These are phyloP conservation scores for Thermothielavioides terrestris DNA, from an alignment of 495 filamentous ascomycete species.

Conservation along the genomic window DNA sequence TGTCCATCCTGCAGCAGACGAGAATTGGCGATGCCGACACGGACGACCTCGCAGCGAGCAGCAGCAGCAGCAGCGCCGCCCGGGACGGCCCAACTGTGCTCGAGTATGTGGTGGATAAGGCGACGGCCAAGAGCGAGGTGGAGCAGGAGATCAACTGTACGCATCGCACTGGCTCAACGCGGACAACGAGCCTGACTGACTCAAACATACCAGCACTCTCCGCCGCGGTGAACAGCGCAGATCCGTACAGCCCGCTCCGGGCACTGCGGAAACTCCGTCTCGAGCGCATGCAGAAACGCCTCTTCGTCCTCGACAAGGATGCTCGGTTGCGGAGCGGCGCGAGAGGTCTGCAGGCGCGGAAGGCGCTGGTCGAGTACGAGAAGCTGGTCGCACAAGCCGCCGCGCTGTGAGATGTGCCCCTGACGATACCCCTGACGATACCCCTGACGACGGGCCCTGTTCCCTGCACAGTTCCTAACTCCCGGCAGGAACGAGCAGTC, in stretches of 20 bases:
- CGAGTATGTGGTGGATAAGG: slow-evolving; percentile 58
- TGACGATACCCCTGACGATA: neutral
- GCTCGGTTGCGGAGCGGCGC: slow-evolving; percentile 64
- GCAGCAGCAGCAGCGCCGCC: neutral
- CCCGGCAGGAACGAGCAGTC: slow-evolving; percentile 43
- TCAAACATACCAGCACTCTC: slow-evolving; percentile 26
- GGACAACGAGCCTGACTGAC: slow-evolving; percentile 18
- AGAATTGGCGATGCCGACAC: slow-evolving; percentile 26
- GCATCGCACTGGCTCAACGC: slow-evolving; percentile 40
- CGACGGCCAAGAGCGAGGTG: slow-evolving; percentile 50
- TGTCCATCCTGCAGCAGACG: slow-evolving; percentile 69
- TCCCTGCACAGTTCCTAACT: neutral
- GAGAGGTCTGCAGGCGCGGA: slow-evolving; percentile 61
- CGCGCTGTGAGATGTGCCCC: slow-evolving; percentile 36
- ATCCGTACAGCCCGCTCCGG: slow-evolving; percentile 48
- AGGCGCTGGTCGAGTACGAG: slow-evolving; percentile 57
- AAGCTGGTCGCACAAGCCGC: slow-evolving; percentile 48
- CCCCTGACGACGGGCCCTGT: neutral
- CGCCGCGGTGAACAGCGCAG: slow-evolving; percentile 29
- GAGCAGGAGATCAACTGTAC: slow-evolving; percentile 49
- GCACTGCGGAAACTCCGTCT: slow-evolving; percentile 52
- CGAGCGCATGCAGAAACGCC: slow-evolving; percentile 48
- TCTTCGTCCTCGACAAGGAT: slow-evolving; percentile 62
- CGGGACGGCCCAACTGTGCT: slow-evolving; percentile 43
- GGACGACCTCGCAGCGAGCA: slow-evolving; percentile 10